Evolutionary conservation across 75 land plant species (phyloP), one percentile per base, ranked within the genome.

Genomic region (Pinus albicaulis): DNA sequence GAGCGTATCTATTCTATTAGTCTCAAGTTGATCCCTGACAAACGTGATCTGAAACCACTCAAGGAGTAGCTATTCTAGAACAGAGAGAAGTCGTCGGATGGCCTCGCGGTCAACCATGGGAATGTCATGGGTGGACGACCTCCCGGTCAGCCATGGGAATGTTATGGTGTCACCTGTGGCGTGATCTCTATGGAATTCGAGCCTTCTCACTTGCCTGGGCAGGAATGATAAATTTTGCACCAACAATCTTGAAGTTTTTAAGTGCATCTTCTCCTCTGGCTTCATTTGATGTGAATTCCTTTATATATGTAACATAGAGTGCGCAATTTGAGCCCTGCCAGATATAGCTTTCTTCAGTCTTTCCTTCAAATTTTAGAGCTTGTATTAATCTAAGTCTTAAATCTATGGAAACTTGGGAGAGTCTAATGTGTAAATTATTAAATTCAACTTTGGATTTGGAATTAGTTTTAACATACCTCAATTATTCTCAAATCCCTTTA

Each of bases 221-320:
- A 88, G 86, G 36, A 83, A 82, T 66, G 98, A 89, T 71, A 93
- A 92, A 74, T 92, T 89, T 75, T 88, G 80, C 74, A 86, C 91
- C 91, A 92, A 91, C 87, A 95, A 95, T 86, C 89, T 92, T 23
- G 95, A 95, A 95, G 95, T 95, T 76, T 95, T 95, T 95, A 74
- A 76, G 93, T 89, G 23, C 6, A 59, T 44, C 7, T 44, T 8
- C 48, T 44, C 0, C 8, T 44, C n/a, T 4, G 17, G 16, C 1
- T 26, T 64, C 22, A 10, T 68, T 68, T 38, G 13, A 68, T 20
- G 0, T 7, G 20, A 20, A 19, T 7, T 68, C 48, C 44, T 3
- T 65, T 65, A 4, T 34, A 36, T 15, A 6, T 4, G 36, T 34
- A 34, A 34, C 36, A 34, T 2, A 34, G 7, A 44, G 7, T 8